Conservation (phyloP, 352 stramenopile genomes). For the Pythium utonaiense region DNA sequence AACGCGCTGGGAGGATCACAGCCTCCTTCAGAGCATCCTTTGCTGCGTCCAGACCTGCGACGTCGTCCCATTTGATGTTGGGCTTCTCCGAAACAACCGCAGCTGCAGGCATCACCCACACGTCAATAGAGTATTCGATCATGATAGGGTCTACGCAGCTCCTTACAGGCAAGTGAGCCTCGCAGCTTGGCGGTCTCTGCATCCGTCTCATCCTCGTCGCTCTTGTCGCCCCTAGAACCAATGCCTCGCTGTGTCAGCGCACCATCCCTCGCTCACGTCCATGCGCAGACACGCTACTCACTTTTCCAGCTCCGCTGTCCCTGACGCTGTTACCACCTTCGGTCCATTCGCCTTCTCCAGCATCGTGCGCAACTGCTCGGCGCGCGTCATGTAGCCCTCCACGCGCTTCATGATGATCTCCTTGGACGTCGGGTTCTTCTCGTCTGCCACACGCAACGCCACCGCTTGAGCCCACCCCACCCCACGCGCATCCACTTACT, state of each 20-base stretch:
- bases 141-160: too few species aligned
- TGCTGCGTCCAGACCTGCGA: slow-evolving; percentile 94
- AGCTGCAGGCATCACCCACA: too few species aligned
- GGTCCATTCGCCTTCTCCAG: slow-evolving; percentile 59
- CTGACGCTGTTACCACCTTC: slow-evolving; percentile 51
- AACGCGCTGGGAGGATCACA: slow-evolving; percentile 95
- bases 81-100: slow-evolving; percentile 88
- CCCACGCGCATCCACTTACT: not conserved
- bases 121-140: too few species aligned
- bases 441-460: slow-evolving; percentile 42
- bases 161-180: slow-evolving; percentile 88
- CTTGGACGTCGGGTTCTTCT: slow-evolving; percentile 89
- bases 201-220: slow-evolving; percentile 90
- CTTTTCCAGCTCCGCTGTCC: slow-evolving; percentile 72
- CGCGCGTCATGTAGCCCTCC: slow-evolving; percentile 87
- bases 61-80: slow-evolving; percentile 96
- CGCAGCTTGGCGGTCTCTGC: slow-evolving; percentile 95
- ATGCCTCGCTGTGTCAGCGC: too few species aligned
- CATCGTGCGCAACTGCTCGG: slow-evolving; percentile 83
- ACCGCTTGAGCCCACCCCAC: not conserved
- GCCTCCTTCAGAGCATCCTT: slow-evolving; percentile 99
- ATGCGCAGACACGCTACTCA: slow-evolving; percentile 22
- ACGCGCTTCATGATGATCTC: slow-evolving; percentile 91
- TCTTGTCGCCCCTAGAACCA: slow-evolving; percentile 82
- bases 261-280: not conserved